Conservation (phyloP, 1,284 basidiomycete genomes). For the Amylostereum areolatum region DNA sequence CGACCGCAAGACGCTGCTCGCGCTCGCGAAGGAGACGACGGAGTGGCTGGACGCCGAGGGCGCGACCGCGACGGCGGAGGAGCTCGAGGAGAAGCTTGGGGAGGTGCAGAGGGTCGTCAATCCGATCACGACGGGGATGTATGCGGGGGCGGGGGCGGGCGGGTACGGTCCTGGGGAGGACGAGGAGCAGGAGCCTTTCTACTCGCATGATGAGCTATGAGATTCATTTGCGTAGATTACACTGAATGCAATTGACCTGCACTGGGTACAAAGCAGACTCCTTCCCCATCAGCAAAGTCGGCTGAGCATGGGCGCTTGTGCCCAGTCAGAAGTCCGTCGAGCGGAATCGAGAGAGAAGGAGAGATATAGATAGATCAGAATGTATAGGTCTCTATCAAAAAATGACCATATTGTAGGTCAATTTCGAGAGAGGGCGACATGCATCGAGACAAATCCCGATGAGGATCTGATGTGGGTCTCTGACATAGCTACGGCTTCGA, state of each 20-base stretch:
- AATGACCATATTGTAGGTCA: too few relatives aligned
- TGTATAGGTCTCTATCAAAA: too few relatives aligned
- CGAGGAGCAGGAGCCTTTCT: constrained; percentile 51
- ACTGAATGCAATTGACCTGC: neutral
- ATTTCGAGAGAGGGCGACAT: too few relatives aligned
- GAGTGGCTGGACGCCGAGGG: constrained; percentile 89
- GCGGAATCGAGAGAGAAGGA: too few relatives aligned
- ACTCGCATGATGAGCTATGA: constrained; percentile 68
- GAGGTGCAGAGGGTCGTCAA: constrained; percentile 56
- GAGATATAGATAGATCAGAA: too few relatives aligned
- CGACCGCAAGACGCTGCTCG: constrained; percentile 86
- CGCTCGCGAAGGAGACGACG: constrained; percentile 81
- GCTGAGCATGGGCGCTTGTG: too few relatives aligned
- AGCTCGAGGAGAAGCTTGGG: constrained; percentile 85
- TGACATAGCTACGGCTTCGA: too few relatives aligned
- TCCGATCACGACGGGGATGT: constrained; percentile 75
- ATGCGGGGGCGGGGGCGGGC: constrained; percentile 39
- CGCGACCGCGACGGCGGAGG: constrained; percentile 74
- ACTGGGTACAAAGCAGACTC: too few relatives aligned
- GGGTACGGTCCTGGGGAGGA: constrained; percentile 23
- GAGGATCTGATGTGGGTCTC: too few relatives aligned
- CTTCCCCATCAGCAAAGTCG: too few relatives aligned
- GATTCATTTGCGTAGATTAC: constrained; percentile 1
- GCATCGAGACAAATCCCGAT: too few relatives aligned
- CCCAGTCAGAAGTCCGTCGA: too few relatives aligned